Base-by-base conservation (phyloP, 1,139 yeast genomes). In the Pichia sp. region DNA sequence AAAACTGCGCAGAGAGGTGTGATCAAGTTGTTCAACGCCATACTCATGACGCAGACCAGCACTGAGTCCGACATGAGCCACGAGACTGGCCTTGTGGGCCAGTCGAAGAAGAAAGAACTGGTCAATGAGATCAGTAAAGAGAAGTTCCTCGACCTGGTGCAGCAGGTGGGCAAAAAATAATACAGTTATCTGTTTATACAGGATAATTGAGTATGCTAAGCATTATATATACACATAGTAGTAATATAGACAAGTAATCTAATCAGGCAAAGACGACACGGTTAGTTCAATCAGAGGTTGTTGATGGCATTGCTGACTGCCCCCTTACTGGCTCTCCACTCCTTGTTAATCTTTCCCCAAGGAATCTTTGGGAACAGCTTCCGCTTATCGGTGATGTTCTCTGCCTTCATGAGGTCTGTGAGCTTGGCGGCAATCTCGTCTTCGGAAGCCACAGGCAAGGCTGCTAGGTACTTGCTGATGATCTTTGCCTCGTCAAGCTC, bases 1-100 rank as follows among this genome's bases (percentile, higher is more conserved):
- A 92, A 91, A 67, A 79, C 84, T 38, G 98, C 98, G 0, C 97
- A 93, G 71, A 80, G 86, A 64, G 99, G 99, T 74, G 98, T 91
- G 17, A 95, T 93, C 20, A 83, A 87, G 65, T 76, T 93, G 58
- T 91, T 93, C 71, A 93, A 93, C 69, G 98, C 97, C 1, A 86
- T 93, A 36, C 78, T 91, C 65, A 80, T 89, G 45, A 87, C 97
- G 0, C 99, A 95, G 71, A 82, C 92, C 16, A 68, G 59, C 46
- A 74, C 73, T 53, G 79, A 75, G 51, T 57, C 75, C 2, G 64
- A 71, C 36, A 73, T 74, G 55, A 58, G 60, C n/a, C 66, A 63
- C 48, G 57, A 54, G 36, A 41, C 51, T 7, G 55, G 58, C 17
- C 68, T 64, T 8, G 41, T 67, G n/a, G 69, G 70, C 40, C 75